Evolutionary conservation across 179 eudicot species (phyloP).

Genomic region (Heliamphora pulchella): DNA sequence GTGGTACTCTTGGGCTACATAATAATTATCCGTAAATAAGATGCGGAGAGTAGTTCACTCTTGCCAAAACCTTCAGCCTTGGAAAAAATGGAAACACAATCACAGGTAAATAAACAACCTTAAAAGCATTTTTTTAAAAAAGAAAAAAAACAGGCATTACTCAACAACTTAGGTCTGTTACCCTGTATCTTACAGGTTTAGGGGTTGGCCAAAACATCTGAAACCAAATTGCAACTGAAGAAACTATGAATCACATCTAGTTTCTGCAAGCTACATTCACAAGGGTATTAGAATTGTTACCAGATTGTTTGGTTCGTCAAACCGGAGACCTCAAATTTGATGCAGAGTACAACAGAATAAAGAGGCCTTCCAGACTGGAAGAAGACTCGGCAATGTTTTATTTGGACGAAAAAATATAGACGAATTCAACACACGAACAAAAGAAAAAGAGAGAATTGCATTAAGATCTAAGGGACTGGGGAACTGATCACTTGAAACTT

Average conservation of each 20-base stretch:
- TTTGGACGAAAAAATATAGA: not conserved
- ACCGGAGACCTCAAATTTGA: not conserved
- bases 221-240: not conserved
- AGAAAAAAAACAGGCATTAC: not conserved
- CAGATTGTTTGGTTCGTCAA: not conserved
- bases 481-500: slow-evolving; percentile 6
- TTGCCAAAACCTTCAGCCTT: not conserved
- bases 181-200: not conserved
- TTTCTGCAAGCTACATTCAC: not conserved
- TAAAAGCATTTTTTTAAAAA: too few species aligned
- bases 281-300: not conserved
- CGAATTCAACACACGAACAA: not conserved
- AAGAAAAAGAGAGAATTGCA: not conserved
- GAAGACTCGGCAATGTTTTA: not conserved
- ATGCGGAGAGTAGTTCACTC: not conserved
- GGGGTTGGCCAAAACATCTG: not conserved
- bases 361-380: not conserved
- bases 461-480: not conserved
- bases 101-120: not conserved
- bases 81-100: not conserved
- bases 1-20: too few species aligned
- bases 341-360: not conserved
- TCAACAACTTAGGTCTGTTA: not conserved
- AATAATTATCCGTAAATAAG: not conserved
- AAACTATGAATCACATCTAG: not conserved